These are phyloP conservation scores for Pittosporum tobira DNA, from an alignment of 129 eudicot genomes.

Conservation along the genomic window DNA sequence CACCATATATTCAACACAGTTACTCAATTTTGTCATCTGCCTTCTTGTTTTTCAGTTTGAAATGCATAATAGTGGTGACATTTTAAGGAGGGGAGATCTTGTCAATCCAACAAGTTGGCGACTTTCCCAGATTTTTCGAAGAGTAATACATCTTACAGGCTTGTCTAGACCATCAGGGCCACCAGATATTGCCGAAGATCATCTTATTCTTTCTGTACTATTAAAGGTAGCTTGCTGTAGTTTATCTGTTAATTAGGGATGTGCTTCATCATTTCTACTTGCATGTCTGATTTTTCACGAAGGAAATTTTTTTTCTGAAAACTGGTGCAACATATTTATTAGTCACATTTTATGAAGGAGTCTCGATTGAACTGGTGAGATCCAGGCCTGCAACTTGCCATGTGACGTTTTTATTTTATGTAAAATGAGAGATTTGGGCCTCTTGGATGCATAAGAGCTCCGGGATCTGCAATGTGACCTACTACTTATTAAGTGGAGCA, in stretches of 20 bases:
- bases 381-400: no score
- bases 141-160: slow-evolving; percentile 29
- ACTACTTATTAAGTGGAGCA: no score
- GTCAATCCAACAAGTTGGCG: slow-evolving; percentile 42
- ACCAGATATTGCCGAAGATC: slow-evolving; percentile 28
- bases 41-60: slow-evolving; percentile 37
- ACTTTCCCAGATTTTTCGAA: slow-evolving; percentile 37
- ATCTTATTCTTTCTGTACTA: slow-evolving; percentile 32
- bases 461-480: no score
- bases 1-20: background rate
- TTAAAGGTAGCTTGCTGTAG: slow-evolving; percentile 35
- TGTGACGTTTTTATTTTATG: no score
- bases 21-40: background rate
- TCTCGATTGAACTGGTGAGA: no score
- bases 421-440: no score
- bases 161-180: slow-evolving; percentile 17
- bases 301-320: no score
- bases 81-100: slow-evolving; percentile 29
- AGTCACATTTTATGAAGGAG: no score
- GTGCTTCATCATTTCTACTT: background rate
- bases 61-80: slow-evolving; percentile 65
- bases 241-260: background rate
- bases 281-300: background rate
- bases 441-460: no score
- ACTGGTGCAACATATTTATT: no score